Evolutionary conservation across 129 eudicot species (phyloP).

Genomic region (Helichrysum umbraculigerum): DNA sequence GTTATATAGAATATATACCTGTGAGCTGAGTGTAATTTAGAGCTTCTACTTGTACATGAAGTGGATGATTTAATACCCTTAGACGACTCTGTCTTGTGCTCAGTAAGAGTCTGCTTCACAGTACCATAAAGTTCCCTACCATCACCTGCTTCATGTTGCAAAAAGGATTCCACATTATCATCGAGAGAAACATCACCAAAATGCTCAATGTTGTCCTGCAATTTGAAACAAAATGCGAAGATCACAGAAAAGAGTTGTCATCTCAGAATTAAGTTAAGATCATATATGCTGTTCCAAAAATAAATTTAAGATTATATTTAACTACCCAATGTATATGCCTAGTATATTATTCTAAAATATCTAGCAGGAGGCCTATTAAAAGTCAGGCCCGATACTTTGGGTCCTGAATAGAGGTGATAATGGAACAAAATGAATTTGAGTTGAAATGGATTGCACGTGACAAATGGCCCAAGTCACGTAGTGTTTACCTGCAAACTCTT

Average conservation of each 20-base stretch:
- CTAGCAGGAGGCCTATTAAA: not conserved
- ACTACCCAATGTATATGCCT: not conserved
- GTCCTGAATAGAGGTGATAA: not conserved
- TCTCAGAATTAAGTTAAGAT: not conserved
- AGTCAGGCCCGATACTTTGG: not conserved
- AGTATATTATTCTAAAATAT: not conserved
- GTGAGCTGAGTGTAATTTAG: not conserved
- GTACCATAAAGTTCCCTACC: slow-evolving; percentile 69
- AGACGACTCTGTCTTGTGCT: slow-evolving; percentile 65
- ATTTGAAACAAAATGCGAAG: slow-evolving; percentile 12
- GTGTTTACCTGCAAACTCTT: too few species aligned
- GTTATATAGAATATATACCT: not conserved
- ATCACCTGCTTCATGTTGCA: slow-evolving; percentile 74
- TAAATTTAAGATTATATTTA: too few species aligned
- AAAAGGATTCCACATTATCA: slow-evolving; percentile 77
- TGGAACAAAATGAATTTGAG: too few species aligned
- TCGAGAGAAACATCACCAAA: slow-evolving; percentile 78
- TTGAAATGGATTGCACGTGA: too few species aligned
- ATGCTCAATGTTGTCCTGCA: slow-evolving; percentile 76
- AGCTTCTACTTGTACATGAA: not conserved
- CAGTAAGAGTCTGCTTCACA: slow-evolving; percentile 36
- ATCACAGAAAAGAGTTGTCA: not conserved
- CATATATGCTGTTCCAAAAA: not conserved
- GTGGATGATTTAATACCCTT: slow-evolving; percentile 44
- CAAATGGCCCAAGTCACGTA: too few species aligned